Evolutionary conservation across 345 rosid genomes (phyloP), one percentile per base, ranked within the genome.

Genomic region (Murraya paniculata): DNA sequence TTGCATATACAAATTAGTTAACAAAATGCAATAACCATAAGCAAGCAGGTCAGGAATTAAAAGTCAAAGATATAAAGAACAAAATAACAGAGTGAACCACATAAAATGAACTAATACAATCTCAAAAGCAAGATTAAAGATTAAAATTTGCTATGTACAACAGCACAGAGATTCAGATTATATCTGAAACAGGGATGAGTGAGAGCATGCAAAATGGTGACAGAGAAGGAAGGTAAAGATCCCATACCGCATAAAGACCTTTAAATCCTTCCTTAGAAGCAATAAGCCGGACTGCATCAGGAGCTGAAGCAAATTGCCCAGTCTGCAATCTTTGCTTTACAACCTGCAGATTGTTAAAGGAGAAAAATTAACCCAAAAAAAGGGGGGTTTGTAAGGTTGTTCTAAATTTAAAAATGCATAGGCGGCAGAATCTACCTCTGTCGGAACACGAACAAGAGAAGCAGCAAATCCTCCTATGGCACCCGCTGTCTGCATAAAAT

Each of bases 291-390:
- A 96, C 95, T 77, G 98, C 99, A 69, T 82, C 82, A 31, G 97
- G 91, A 55, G 99, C 94, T 31, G 98, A 90, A 62, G 88, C 79
- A 85, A 91, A 96, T 72, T 96, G 99, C 71, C 94, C 93, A 28
- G 99, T 92, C 84, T 94, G 98, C 97, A 92, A 89, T 88, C 99
- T 88, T 81, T 92, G 95, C 85, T 94, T 96, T 71, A 96, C 94
- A 85, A 96, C 99, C 98, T 96, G 84, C 50, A 45, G 28, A 74
- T 73, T 58, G 81, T 66, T 57, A 59, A 69, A 64, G 35, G 67
- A 2, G 38, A 16, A 77, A 41, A 74, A 39, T 38, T 24, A 24
- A 64, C 9, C 35, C 18, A 41, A 10, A 28, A 38, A 25, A 31
- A 27, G 6, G 19, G n/a, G 4, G 65, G 18, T 72, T 39, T 25